Evolutionary conservation across 1,139 yeast species (phyloP).

Genomic region (Pichia terricola): DNA sequence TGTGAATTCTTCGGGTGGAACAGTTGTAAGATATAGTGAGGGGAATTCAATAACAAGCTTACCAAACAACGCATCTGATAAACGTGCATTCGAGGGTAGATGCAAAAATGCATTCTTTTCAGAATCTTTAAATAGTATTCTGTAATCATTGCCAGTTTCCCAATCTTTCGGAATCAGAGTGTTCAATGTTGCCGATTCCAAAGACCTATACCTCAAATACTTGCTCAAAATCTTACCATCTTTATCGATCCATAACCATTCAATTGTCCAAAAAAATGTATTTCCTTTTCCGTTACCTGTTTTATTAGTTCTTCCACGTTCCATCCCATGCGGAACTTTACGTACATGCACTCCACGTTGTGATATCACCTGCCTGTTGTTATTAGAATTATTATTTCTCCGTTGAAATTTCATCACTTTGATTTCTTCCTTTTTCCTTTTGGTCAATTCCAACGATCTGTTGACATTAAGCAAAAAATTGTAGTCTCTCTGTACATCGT

Average conservation of each 20-base stretch:
- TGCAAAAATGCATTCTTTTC: constrained; percentile 1
- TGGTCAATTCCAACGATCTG: constrained; percentile 43
- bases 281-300: constrained; percentile 43
- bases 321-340: constrained; percentile 67
- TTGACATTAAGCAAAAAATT: constrained; percentile 60
- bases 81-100: not conserved
- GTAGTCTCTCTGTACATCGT: constrained; percentile 68
- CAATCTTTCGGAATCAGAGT: constrained; percentile 9
- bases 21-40: constrained; percentile 25
- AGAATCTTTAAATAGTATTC: constrained; percentile 3
- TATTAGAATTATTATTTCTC: constrained; percentile 25
- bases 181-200: not conserved
- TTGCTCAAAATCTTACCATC: not conserved
- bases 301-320: constrained; percentile 54
- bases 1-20: not conserved
- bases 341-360: constrained; percentile 39
- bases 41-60: constrained; percentile 71
- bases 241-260: constrained; percentile 35
- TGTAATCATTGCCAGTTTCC: constrained; percentile 2
- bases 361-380: not conserved
- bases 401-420: constrained; percentile 8
- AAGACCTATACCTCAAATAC: constrained; percentile 4
- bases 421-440: constrained; percentile 31
- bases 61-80: constrained; percentile 42
- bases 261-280: constrained; percentile 60